A percentile compares a stretch with the other conserved stretches of the same genome.
phyloP scores from a whole-genome alignment of 768 basidiomycete genomes.

The Auricularia cornea region DNA sequence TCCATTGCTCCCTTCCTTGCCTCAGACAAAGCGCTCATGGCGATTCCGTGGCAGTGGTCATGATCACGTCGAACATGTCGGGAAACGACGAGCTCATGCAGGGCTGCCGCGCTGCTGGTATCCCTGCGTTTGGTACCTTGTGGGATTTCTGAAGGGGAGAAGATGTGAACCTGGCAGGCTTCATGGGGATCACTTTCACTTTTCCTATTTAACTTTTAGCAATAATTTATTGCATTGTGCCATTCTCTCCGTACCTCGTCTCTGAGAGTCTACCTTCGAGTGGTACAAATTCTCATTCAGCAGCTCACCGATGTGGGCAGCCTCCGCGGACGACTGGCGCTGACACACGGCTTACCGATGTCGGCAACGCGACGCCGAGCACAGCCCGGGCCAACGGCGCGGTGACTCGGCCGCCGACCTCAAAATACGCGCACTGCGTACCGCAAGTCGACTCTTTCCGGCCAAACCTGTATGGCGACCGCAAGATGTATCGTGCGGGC shows the following conservation, averaged over 20 bases:
- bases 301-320: no score
- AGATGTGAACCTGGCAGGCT: slow-evolving; percentile 15
- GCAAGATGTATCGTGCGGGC: neutral
- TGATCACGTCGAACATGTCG: slow-evolving; percentile 12
- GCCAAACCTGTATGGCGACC: neutral
- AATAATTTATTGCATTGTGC: neutral
- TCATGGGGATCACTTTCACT: neutral
- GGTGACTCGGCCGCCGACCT: no score
- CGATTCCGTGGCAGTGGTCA: slow-evolving; percentile 6
- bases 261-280: no score
- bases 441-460: no score
- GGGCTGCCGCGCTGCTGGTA: slow-evolving; percentile 10
- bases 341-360: no score
- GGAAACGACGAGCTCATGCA: slow-evolving; percentile 14
- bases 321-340: no score
- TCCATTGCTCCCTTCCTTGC: no score
- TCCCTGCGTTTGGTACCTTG: slow-evolving; percentile 12
- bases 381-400: no score
- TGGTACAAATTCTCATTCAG: no score
- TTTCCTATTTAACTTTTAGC: neutral
- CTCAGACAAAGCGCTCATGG: no score
- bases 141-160: slow-evolving; percentile 11
- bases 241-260: neutral
- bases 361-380: no score
- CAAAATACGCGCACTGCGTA: no score